Percentiles rank a stretch among this genome's conserved stretches.
These are phyloP conservation scores for Nephelium lappaceum DNA, from an alignment of 345 rosid species.

Conservation along the genomic window DNA sequence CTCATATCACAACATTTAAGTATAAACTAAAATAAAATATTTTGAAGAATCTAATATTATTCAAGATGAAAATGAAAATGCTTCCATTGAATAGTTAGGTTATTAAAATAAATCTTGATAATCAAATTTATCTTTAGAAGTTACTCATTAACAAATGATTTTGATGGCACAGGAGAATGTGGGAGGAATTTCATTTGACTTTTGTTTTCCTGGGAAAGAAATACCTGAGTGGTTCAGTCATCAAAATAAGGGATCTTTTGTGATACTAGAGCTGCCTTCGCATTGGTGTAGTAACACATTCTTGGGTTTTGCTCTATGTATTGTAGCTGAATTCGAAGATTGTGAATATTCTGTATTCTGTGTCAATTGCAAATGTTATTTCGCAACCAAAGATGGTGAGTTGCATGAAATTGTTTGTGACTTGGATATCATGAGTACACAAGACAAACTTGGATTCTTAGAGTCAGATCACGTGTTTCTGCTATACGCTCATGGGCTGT, in stretches of 20 bases:
- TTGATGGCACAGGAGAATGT: background rate
- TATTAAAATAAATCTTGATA: too few relatives aligned
- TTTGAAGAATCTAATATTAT: too few relatives aligned
- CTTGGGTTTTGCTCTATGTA: background rate
- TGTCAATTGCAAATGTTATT: background rate
- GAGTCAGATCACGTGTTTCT: conserved; percentile 7
- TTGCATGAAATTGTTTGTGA: background rate
- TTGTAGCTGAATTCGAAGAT: background rate
- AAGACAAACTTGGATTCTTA: background rate
- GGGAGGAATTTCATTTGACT: background rate
- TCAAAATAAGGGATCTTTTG: conserved; percentile 2
- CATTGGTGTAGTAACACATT: background rate
- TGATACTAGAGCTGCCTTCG: background rate
- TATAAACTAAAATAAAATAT: too few relatives aligned
- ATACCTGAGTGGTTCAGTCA: conserved; percentile 4
- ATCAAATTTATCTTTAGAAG: too few relatives aligned
- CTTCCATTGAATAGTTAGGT: too few relatives aligned
- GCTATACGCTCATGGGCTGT: background rate
- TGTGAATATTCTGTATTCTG: too few relatives aligned
- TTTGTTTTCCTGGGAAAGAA: conserved; percentile 1
- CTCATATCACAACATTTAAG: too few relatives aligned
- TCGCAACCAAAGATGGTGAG: background rate
- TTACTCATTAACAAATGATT: background rate
- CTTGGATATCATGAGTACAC: background rate
- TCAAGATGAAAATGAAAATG: too few relatives aligned